Conservation (phyloP, 2,329 filamentous ascomycete species). For the Diplodia corticola region DNA sequence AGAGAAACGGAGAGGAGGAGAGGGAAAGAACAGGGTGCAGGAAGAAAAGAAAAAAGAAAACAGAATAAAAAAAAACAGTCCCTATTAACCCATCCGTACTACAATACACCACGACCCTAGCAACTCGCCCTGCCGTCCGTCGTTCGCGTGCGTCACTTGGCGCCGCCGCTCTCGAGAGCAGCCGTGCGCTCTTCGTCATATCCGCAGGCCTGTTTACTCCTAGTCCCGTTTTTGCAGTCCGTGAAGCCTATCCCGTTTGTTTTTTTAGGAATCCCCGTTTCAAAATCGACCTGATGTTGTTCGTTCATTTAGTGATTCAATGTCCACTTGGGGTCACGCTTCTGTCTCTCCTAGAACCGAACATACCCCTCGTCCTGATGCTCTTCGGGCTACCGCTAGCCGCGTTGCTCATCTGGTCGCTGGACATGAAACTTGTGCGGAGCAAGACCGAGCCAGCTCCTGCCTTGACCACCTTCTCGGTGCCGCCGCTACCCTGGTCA, state of each 20-base stretch:
- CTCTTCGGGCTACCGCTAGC: constrained; percentile 28
- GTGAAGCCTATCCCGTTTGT: background rate
- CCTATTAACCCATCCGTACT: background rate
- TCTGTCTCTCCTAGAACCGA: constrained; percentile 24
- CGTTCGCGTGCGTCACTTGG: background rate
- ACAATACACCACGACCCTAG: background rate
- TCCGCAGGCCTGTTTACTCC: background rate
- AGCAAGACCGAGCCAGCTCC: constrained; percentile 72
- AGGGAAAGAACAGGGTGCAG: background rate
- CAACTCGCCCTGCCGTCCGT: background rate
- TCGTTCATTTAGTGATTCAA: constrained; percentile 17
- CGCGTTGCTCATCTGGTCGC: constrained; percentile 43
- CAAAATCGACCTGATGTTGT: background rate
- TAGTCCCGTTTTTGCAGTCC: background rate
- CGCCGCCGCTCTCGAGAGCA: background rate
- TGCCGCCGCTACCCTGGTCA: constrained; percentile 66
- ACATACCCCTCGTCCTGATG: constrained; percentile 25
- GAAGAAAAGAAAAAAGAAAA: background rate
- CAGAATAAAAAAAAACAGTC: background rate
- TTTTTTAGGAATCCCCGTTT: background rate
- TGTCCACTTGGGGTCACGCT: constrained; percentile 24
- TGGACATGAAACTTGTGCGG: constrained; percentile 67
- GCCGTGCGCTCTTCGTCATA: background rate
- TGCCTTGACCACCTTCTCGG: constrained; percentile 72
- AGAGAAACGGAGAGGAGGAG: background rate